Percentiles rank a stretch among this genome's conserved stretches.
Evolutionary conservation across 2,329 filamentous ascomycete genomes (phyloP).

Genomic region (Aspergillus clavatus): DNA sequence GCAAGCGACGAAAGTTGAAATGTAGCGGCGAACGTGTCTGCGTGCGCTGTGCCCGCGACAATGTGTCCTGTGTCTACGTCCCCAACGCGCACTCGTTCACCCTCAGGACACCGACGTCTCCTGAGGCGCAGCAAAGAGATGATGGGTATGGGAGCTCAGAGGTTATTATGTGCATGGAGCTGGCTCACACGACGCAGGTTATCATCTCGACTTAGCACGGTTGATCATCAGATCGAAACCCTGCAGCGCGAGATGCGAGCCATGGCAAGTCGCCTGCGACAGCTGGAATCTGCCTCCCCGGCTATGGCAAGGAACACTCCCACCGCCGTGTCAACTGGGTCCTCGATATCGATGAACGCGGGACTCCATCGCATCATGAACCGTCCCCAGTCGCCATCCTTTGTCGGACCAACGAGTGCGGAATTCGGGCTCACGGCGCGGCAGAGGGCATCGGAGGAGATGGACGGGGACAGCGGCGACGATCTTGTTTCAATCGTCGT

Average conservation of each 20-base stretch:
- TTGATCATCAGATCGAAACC: constrained; percentile 25
- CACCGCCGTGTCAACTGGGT: constrained; percentile 7
- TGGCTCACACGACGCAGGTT: constrained; percentile 10
- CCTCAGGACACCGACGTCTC: constrained; percentile 1
- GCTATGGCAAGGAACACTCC: constrained; percentile 3
- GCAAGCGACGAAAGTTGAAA: constrained; percentile 70
- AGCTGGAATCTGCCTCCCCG: constrained; percentile 21
- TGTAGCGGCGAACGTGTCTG: constrained; percentile 68
- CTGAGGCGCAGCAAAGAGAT: constrained; percentile 13
- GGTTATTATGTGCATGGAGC: not conserved
- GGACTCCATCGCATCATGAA: constrained; percentile 28
- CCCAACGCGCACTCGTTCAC: constrained; percentile 50
- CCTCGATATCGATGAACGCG: constrained; percentile 10
- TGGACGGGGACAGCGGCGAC: constrained; percentile 15
- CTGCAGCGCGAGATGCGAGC: constrained; percentile 28
- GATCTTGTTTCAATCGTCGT: constrained; percentile 16
- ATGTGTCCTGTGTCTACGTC: constrained; percentile 61
- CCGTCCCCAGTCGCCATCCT: constrained; percentile 29
- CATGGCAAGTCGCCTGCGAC: constrained; percentile 26
- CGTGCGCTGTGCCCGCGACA: constrained; percentile 58
- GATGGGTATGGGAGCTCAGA: constrained; percentile 15
- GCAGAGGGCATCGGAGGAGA: constrained; percentile 10
- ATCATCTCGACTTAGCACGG: constrained; percentile 15
- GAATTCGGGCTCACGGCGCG: constrained; percentile 30
- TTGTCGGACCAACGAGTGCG: constrained; percentile 33